Evolutionary conservation across 441 rosid genomes (phyloP), one percentile per base, ranked within the genome.

Genomic region (Populus hybrid): DNA sequence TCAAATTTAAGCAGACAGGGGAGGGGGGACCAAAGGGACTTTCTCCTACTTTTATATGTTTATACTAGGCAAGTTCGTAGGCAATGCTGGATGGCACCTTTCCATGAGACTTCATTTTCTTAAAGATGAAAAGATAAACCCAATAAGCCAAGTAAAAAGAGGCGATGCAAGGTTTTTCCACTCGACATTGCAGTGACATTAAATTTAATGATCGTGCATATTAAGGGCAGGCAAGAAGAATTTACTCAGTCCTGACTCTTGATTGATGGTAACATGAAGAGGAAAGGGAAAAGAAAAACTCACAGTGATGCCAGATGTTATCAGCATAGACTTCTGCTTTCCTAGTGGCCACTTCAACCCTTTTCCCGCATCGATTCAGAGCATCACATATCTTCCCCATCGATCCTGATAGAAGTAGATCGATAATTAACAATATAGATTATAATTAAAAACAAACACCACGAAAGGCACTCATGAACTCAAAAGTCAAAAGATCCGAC

Each of bases 271-370:
- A 8, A n/a, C 24, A 59, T n/a, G 65, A n/a, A n/a, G 65, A 59
- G 5, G 26, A 38, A 34, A 59, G 12, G 26, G 57, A 34, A n/a
- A 36, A 14, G 7, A 21, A 65, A 11, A 42, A 75, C 83, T 85
- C 82, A 90, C 97, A 59, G 78, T 94, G 97, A 80, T 90, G 82
- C 91, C 91, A 92, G 72, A 90, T 73, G 73, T 88, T 86, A 75
- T 85, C 92, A 67, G 88, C 97, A 38, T 90, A 73, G 34, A 75
- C 64, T 79, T 87, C 95, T 0, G 92, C 94, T 79, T 84, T 86
- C 78, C 86, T 83, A 46, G 88, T 80, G 73, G 82, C 92, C 71
- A 84, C 88, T 8, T 89, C 97, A 32, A 89, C 40, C 74, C 72
- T 90, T 81, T 81, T 91, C 69, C 89, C 92, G 70, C 84, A 94